Conservation (phyloP, 2,329 filamentous ascomycete species). For the Talaromyces albobiverticillius region DNA sequence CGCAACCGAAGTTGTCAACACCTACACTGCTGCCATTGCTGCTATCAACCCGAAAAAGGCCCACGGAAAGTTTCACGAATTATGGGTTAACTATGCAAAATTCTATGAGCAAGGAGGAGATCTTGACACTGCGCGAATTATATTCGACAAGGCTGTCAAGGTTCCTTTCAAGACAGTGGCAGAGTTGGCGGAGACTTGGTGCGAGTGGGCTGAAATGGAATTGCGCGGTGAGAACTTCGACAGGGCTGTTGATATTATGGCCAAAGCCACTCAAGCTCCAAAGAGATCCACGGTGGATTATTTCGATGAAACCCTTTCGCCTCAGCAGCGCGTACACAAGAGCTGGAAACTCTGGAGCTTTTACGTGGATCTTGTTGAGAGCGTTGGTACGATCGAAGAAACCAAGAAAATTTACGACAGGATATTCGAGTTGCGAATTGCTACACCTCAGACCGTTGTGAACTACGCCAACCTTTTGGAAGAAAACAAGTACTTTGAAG, state of each 20-base stretch:
- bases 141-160: conserved; percentile 97
- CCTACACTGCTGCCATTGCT: conserved; percentile 90
- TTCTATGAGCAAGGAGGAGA: conserved; percentile 92
- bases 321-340: conserved; percentile 96
- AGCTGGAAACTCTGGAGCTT: conserved; percentile 99
- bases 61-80: conserved; percentile 84
- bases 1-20: conserved; percentile 83
- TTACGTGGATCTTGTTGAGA: conserved; percentile 96
- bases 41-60: conserved; percentile 94
- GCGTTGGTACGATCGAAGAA: conserved; percentile 84
- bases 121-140: conserved; percentile 77
- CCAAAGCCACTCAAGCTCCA: conserved; percentile 93
- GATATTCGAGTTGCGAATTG: conserved; percentile 96
- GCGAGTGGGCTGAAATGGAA: conserved; percentile 98
- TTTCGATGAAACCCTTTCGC: conserved; percentile 90
- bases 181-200: conserved; percentile 97
- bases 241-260: conserved; percentile 91
- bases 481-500: conserved; percentile 92
- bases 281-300: conserved; percentile 99
- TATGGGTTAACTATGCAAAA: conserved; percentile 96
- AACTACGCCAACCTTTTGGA: conserved; percentile 96
- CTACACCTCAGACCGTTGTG: conserved; percentile 95
- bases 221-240: conserved; percentile 94
- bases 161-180: conserved; percentile 97
- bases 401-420: conserved; percentile 93